phyloP scores from a whole-genome alignment of 2,329 filamentous ascomycete genomes.

The Sporothrix mexicana region DNA sequence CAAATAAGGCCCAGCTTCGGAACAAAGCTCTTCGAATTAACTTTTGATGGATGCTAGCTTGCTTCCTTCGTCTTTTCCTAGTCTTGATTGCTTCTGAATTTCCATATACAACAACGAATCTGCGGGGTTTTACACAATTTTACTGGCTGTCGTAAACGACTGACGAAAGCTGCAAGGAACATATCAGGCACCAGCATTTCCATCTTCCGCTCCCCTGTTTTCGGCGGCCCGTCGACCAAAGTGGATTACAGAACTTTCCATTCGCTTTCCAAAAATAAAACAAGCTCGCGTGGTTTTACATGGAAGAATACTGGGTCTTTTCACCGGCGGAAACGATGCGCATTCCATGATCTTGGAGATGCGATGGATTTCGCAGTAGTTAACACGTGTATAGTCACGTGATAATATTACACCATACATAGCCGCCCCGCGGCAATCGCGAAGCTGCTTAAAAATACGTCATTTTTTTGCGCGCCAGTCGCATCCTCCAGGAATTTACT shows the following conservation, averaged over 20 bases:
- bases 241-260: background rate
- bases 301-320: background rate
- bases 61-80: background rate
- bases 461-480: constrained; percentile 22
- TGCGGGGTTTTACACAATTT: background rate
- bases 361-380: too few species aligned
- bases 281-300: background rate
- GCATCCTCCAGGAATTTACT: background rate
- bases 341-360: background rate
- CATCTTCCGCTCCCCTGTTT: background rate
- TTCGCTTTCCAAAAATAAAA: constrained; percentile 22
- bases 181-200: constrained; percentile 27
- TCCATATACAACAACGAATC: background rate
- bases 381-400: background rate
- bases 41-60: background rate
- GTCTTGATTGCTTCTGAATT: background rate
- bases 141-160: background rate
- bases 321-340: background rate
- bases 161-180: background rate
- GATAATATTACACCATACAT: background rate
- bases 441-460: constrained; percentile 21
- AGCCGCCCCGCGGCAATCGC: background rate
- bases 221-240: background rate
- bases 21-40: background rate
- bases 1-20: background rate